phyloP scores from a whole-genome alignment of 306 rosid species.

The Gastrolobium bilobum region DNA sequence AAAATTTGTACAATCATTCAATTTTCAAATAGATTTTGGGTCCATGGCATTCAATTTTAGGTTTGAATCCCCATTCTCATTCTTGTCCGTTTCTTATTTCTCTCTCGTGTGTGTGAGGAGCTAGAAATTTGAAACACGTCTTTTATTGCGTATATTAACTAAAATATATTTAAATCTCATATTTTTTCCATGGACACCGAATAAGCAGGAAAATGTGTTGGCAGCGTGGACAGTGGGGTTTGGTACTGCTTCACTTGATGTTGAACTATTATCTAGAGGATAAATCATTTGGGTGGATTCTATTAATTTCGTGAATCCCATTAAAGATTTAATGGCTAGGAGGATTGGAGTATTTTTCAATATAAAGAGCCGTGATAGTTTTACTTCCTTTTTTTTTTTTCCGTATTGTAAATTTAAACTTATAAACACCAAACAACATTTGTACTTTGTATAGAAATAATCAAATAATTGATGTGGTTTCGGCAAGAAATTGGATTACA shows the following conservation, averaged over 20 bases:
- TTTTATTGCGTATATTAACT: not conserved
- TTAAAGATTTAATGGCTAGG: not conserved
- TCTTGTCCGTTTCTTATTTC: constrained; percentile 31
- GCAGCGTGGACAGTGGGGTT: constrained; percentile 1
- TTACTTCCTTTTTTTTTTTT: not conserved
- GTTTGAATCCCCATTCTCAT: constrained; percentile 17
- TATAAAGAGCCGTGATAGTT: not conserved
- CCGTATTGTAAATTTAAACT: too few relatives aligned
- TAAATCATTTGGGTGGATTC: too few relatives aligned
- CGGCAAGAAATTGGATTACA: constrained; percentile 14
- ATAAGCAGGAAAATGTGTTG: constrained; percentile 27
- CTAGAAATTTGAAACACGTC: constrained; percentile 21
- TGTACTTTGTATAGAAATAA: not conserved
- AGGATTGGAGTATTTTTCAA: not conserved
- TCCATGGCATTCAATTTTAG: constrained; percentile 47
- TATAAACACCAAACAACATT: not conserved
- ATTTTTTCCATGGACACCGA: constrained; percentile 34
- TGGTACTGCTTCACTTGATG: constrained; percentile 13
- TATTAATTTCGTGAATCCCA: not conserved
- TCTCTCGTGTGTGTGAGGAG: not conserved
- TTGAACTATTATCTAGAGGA: not conserved
- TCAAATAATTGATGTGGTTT: not conserved
- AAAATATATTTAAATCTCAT: constrained; percentile 21
- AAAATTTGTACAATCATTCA: constrained; percentile 46
- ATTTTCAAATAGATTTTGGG: constrained; percentile 38